Evolutionary conservation across 208 protist genomes (phyloP), one percentile per base, ranked within the genome.

Genomic region (Porcisia deanei): DNA sequence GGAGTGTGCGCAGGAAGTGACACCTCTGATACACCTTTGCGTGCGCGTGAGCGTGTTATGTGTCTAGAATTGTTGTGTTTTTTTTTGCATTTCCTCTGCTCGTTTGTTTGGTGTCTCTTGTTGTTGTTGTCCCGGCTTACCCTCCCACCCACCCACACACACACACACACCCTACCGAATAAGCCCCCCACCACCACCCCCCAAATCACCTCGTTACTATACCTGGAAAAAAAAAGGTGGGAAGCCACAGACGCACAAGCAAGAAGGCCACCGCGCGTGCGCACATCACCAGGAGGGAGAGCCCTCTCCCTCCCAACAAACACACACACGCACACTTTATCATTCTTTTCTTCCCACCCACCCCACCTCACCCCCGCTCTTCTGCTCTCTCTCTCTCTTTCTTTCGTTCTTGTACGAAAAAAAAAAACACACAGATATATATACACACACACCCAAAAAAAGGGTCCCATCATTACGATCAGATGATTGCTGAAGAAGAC

Each of bases 401-500:
- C 30, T 30, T 25, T 61, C 18, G 57, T 61, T 12, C 9, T 5
- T 47, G 30, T 25, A 39, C 37, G 18, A 47, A 25, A 30, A 14
- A 14, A 14, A 6, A 9, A 6, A 3, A 41, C 30, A 64, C 59
- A 64, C 59, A 41, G 25, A 41, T 30, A 6, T 18, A 64, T 30
- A 41, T 37, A 66, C 34, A n/a, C 37, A 20, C 60, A 47, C 60
- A 66, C 60, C 0, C 37, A 12, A 3, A 66, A 10, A 66, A 10
- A 7, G 34, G 43, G 30, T 45, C 25, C 14, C 9, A 64, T 61
- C 52, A 10, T 22, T 78, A 52, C 14, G 49, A 39, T 34, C 25
- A 61, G 20, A 94, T 91, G 87, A 41, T 90, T 34, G 49, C 63
- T 7, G 83, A 86, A 20, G 85, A 87, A 18, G 79, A 91, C 39